Base-by-base conservation (phyloP, 2,329 filamentous ascomycete species). In the Colletotrichum orbiculare region DNA sequence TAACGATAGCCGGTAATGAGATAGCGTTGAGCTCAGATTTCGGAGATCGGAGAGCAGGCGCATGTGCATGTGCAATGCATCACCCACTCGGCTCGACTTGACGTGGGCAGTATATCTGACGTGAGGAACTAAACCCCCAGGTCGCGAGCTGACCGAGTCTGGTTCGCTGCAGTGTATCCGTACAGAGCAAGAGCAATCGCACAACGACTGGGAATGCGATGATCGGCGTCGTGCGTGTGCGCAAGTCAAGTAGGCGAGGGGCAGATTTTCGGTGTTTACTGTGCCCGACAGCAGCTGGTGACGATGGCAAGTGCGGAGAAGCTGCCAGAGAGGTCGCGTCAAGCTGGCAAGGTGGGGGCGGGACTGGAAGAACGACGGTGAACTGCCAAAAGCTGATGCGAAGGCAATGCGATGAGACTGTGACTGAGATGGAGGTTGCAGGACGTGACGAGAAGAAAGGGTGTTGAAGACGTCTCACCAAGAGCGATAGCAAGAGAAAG, bases 231-330 rank as follows among this genome's bases (percentile, higher is more conserved):
- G 58, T 52, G 58, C 41, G 50, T 37, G 45, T 50, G 46, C 42
- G n/a, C 4, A 25, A 25, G 25, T 25, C 25, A 25, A 25, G 25
- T 25, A 25, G 25, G 25, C 25, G 25, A 25, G 25, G 25, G 25
- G 25, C 25, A 42, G 37, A 37, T 45, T 57, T 53, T 47, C 52
- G 42, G 52, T 47, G 52, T 56, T 57, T 62, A 63, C 62, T 57
- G 58, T 62, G 42, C 43, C 50, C 46, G 58, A 48, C 53, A 39
- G 34, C 57, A 47, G 48, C 37, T 13, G 37, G 53, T 53, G 52
- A 43, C 41, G 52, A 38, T 46, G 43, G 35, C 10, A 46, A 13
- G 58, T 63, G 63, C 58, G 59, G 63, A 63, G 58, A 66, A 63
- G 37, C 15, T 6, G 35, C 41, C 7, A 42, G 46, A 39, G 52